Evolutionary conservation across 192 early-diverging fungal species (phyloP), one percentile per base, ranked within the genome.

Genomic region (Spizellomyces sp.): DNA sequence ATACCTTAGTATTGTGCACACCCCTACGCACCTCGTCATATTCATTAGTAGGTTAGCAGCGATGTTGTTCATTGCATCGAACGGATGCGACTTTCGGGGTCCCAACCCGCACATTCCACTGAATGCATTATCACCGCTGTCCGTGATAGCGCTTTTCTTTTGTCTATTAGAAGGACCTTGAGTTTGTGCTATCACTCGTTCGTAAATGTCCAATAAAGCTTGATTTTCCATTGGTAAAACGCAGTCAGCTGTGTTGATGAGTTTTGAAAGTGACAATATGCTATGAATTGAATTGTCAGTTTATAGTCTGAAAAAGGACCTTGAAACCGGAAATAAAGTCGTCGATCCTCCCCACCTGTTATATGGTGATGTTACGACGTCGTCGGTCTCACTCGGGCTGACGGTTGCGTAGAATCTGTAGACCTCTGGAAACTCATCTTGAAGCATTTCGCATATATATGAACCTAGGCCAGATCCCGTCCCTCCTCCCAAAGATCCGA

Each of bases 391-490:
- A 45, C 81, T 84, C 56, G 85, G 85, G n/a, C 70, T 54, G 15
- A 87, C 48, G 6, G 69, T 62, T 19, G 76, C 45, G 8, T 47
- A 45, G 63, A 87, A 87, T 5, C 72, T 36, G 52, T 79, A 82
- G 8, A 82, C 67, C 6, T 79, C 62, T 1, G 80, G 79, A 46
- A 66, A 84, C 36, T 81, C 71, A 68, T 87, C 84, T 17, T 22
- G 9, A 5, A 88, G 64, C 58, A 80, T 43, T 36, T 69, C 71
- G 41, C 46, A 55, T 9, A 88, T 64, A 48, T 67, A 77, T 2
- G 79, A 79, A n/a, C 87, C 87, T n/a, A 88, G 75, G 12, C 87
- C 87, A 45, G 70, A 75, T 9, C 87, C 87, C n/a, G 87, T 88
- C 12, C 87, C 87, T 15, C 87, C 87, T 15, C 87, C 87, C 4